Percentiles rank a stretch among this genome's conserved stretches.
Conservation (phyloP, 257 asterid genomes). For the Plectranthus barbatus region DNA sequence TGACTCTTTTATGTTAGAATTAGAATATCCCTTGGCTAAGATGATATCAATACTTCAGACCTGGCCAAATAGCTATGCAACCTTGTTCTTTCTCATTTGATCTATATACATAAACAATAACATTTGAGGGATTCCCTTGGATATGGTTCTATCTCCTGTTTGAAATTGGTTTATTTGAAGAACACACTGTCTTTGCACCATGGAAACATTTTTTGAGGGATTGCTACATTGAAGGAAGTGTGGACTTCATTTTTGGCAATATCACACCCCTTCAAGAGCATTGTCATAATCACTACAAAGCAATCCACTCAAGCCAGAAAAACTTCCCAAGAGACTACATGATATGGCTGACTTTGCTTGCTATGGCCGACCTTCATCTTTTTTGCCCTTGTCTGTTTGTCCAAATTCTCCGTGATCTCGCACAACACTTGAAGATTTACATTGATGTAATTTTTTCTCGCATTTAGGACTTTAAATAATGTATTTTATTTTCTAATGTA, state of each 20-base stretch:
- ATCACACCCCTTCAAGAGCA: constrained; percentile 97
- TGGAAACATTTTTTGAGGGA: constrained; percentile 86
- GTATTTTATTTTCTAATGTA: no score
- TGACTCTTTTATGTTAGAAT: background rate
- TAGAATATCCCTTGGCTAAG: background rate
- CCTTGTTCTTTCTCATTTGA: background rate
- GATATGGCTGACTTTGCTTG: no score
- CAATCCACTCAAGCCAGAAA: constrained; percentile 96
- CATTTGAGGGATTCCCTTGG: background rate
- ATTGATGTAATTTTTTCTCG: no score
- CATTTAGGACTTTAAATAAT: no score
- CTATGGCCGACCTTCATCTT: constrained; percentile 88
- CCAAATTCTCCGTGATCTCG: no score
- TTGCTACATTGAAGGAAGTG: constrained; percentile 95
- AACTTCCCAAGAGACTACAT: constrained; percentile 90
- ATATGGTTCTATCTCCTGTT: background rate
- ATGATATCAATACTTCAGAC: background rate
- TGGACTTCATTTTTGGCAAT: constrained; percentile 93
- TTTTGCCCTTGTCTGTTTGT: no score
- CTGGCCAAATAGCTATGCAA: background rate
- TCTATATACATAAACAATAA: background rate
- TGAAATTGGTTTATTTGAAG: constrained; percentile 33
- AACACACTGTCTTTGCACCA: constrained; percentile 85
- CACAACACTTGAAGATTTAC: no score
- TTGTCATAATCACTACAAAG: constrained; percentile 92